Conservation (phyloP, 495 filamentous ascomycete species). For the Saxispiralis lemnorum region DNA sequence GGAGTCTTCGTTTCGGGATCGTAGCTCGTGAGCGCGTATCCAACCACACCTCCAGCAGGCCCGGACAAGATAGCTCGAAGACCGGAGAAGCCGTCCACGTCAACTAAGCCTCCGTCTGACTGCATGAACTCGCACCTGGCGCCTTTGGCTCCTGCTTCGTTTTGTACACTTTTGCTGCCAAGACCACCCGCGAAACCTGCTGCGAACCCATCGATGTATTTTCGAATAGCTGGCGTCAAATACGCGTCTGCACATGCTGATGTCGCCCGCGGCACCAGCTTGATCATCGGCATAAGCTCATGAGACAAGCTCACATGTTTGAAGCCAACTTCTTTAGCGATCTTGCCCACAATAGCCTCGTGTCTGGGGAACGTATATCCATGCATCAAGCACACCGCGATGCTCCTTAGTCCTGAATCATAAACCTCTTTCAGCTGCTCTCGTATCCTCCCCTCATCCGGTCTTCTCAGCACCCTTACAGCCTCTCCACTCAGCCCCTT, state of each 20-base stretch:
- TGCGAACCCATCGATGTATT: constrained; percentile 83
- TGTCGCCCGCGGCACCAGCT: constrained; percentile 69
- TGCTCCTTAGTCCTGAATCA: constrained; percentile 44
- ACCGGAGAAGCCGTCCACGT: constrained; percentile 58
- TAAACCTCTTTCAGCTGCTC: constrained; percentile 40
- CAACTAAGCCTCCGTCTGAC: constrained; percentile 63
- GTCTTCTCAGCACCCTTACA: constrained; percentile 45
- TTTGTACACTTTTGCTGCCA: constrained; percentile 47
- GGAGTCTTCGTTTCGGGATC: constrained; percentile 72
- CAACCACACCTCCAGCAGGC: constrained; percentile 62
- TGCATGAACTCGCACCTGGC: constrained; percentile 76
- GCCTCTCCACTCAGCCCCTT: constrained; percentile 51
- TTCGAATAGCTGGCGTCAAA: constrained; percentile 84
- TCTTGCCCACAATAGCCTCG: constrained; percentile 46
- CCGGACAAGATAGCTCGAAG: constrained; percentile 62
- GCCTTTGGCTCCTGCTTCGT: constrained; percentile 35
- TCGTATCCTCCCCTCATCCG: constrained; percentile 35
- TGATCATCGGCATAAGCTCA: constrained; percentile 89
- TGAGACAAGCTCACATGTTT: constrained; percentile 54
- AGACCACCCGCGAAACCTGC: constrained; percentile 54
- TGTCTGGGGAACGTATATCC: constrained; percentile 66
- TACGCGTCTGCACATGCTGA: constrained; percentile 93
- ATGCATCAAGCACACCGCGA: constrained; percentile 68
- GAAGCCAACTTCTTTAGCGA: constrained; percentile 59
- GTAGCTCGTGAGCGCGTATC: constrained; percentile 86